Evolutionary conservation across 1,284 basidiomycete species (phyloP).

Genomic region (Flammula alnicola): DNA sequence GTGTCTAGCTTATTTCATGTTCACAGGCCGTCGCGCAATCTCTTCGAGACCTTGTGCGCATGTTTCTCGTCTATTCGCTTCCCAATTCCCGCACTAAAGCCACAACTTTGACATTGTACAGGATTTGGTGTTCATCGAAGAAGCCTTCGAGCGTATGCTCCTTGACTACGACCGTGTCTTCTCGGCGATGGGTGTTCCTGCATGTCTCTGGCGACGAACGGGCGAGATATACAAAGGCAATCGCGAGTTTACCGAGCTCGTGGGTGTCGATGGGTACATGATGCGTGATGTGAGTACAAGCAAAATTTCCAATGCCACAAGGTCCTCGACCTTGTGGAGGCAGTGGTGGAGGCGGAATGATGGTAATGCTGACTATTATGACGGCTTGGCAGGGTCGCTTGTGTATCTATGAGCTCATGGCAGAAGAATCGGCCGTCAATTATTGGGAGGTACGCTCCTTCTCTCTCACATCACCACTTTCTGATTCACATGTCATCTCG

Average conservation of each 20-base stretch:
- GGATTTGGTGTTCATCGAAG: slow-evolving; percentile 98
- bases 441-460: slow-evolving; percentile 84
- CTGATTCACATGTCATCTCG: neutral
- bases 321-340: no score
- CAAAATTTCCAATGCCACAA: no score
- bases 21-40: slow-evolving; percentile 85
- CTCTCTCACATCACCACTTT: neutral
- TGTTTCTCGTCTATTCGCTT: slow-evolving; percentile 1
- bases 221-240: slow-evolving; percentile 99
- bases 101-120: slow-evolving; percentile 31
- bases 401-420: slow-evolving; percentile 98
- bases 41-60: slow-evolving; percentile 80
- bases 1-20: slow-evolving; percentile 6
- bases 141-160: slow-evolving; percentile 94
- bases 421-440: slow-evolving; percentile 94
- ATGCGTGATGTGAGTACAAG: slow-evolving; percentile 76
- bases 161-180: slow-evolving; percentile 97
- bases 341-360: neutral
- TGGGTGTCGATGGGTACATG: slow-evolving; percentile 83
- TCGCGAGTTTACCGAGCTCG: slow-evolving; percentile 89
- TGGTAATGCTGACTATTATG: slow-evolving; percentile 19
- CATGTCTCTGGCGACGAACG: slow-evolving; percentile 95
- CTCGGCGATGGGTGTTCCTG: slow-evolving; percentile 94
- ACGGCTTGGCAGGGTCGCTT: slow-evolving; percentile 68
- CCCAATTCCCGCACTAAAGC: slow-evolving; percentile 13